A percentile compares a stretch with the other conserved stretches of the same genome.
Evolutionary conservation across 768 basidiomycete species (phyloP).

Genomic region (Grammothele lineata): DNA sequence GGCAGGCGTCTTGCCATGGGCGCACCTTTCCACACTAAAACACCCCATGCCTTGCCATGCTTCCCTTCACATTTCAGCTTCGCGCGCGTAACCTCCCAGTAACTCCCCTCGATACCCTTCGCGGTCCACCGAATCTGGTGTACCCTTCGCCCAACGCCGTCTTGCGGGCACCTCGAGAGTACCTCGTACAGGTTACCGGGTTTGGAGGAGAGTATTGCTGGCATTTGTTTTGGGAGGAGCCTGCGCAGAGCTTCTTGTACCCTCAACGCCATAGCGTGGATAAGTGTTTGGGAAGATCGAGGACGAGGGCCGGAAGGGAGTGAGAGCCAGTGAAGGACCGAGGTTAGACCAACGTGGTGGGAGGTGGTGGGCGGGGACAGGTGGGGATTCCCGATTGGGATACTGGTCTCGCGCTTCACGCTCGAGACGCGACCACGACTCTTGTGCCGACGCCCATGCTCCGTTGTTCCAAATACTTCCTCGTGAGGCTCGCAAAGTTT

Average conservation of each 20-base stretch:
- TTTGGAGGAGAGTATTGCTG: constrained; percentile 52
- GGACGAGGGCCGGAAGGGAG: background rate
- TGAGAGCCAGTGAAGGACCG: background rate
- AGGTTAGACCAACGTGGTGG: background rate
- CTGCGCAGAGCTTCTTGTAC: constrained; percentile 40
- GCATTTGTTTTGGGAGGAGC: constrained; percentile 53
- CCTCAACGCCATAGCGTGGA: no score
- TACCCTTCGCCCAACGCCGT: constrained; percentile 64
- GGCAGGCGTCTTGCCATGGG: no score
- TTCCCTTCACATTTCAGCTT: constrained; percentile 67
- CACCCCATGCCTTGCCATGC: constrained; percentile 84
- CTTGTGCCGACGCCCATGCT: constrained; percentile 9
- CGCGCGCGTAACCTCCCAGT: constrained; percentile 73
- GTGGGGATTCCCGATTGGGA: constrained; percentile 7
- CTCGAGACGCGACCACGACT: no score
- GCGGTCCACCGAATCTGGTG: constrained; percentile 70
- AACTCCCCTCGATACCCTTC: constrained; percentile 64
- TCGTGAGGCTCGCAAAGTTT: background rate
- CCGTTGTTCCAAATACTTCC: constrained; percentile 1
- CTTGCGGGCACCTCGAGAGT: constrained; percentile 61
- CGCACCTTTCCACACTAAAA: constrained; percentile 72
- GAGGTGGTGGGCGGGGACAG: constrained; percentile 4
- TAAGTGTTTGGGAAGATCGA: constrained; percentile 11
- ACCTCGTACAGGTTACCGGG: constrained; percentile 70
- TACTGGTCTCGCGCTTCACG: background rate